These are phyloP conservation scores for Polymyxa betae DNA, from an alignment of 208 protist species.

Conservation along the genomic window DNA sequence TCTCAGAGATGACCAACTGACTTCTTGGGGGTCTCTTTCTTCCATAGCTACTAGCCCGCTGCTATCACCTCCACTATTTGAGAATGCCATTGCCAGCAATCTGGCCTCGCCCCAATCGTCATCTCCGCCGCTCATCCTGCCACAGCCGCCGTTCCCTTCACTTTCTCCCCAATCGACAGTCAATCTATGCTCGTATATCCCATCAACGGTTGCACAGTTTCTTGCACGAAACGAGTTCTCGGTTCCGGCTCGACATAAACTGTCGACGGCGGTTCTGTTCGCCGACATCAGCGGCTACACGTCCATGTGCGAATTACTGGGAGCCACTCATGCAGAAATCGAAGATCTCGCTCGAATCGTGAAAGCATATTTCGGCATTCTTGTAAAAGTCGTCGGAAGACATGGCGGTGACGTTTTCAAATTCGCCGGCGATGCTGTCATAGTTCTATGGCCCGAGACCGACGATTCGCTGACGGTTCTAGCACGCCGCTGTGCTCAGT, in stretches of 20 bases:
- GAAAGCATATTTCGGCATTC: conserved; percentile 50
- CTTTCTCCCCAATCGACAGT: background rate
- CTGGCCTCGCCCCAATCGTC: background rate
- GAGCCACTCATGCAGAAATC: background rate
- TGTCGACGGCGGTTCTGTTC: conserved; percentile 61
- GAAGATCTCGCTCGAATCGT: conserved; percentile 51
- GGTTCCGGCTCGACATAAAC: background rate
- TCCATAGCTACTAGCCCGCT: too few relatives aligned
- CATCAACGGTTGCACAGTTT: conserved; percentile 46
- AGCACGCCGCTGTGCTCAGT: background rate
- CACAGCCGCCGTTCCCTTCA: background rate
- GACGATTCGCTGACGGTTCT: background rate
- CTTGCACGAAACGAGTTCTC: background rate
- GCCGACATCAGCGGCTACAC: conserved; percentile 60
- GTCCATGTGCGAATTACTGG: conserved; percentile 54
- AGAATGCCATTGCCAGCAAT: background rate
- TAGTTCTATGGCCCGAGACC: conserved; percentile 42
- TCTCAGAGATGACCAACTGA: too few relatives aligned
- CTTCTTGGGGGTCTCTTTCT: too few relatives aligned
- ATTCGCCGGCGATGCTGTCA: conserved; percentile 59
- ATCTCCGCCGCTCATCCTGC: background rate
- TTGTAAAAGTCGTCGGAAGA: conserved; percentile 41
- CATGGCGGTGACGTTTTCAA: conserved; percentile 59
- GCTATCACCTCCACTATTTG: background rate
- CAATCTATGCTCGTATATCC: conserved; percentile 58